A percentile compares a stretch with the other conserved stretches of the same genome.
phyloP scores from a whole-genome alignment of 352 stramenopile genomes.

The Proteromonas lacertae region DNA sequence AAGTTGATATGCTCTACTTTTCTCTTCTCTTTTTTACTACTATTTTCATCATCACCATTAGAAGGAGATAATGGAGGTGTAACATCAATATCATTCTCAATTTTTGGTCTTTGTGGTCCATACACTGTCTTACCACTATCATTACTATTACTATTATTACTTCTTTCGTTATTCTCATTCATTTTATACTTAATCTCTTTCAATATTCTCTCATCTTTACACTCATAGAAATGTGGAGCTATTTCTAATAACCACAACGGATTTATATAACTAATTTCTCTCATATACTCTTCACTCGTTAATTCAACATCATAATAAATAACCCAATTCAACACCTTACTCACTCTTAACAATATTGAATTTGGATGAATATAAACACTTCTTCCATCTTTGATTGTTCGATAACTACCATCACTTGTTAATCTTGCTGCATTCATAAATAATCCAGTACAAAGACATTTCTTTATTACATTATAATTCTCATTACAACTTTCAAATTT shows the following conservation, averaged over 20 bases:
- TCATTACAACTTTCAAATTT: constrained; percentile 6
- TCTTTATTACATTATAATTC: constrained; percentile 5
- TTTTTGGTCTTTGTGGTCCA: no score
- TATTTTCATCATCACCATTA: no score
- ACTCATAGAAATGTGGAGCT: constrained; percentile 5
- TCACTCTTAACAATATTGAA: constrained; percentile 14
- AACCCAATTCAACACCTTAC: constrained; percentile 13
- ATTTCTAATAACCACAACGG: constrained; percentile 6
- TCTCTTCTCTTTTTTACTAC: no score
- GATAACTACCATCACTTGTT: constrained; percentile 9
- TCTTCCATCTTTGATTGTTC: constrained; percentile 8
- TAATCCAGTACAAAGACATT: constrained; percentile 12
- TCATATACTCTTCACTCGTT: constrained; percentile 5
- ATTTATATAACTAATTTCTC: constrained; percentile 5
- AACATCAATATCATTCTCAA: no score
- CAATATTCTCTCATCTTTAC: no score
- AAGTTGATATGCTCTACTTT: no score
- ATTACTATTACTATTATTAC: no score
- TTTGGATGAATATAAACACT: constrained; percentile 8
- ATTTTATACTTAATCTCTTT: no score
- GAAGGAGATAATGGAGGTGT: no score
- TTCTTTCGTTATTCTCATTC: no score
- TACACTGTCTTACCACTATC: no score
- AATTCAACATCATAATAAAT: constrained; percentile 11
- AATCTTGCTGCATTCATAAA: constrained; percentile 12